phyloP scores from a whole-genome alignment of 352 stramenopile species.

The Blastocystis sp. region DNA sequence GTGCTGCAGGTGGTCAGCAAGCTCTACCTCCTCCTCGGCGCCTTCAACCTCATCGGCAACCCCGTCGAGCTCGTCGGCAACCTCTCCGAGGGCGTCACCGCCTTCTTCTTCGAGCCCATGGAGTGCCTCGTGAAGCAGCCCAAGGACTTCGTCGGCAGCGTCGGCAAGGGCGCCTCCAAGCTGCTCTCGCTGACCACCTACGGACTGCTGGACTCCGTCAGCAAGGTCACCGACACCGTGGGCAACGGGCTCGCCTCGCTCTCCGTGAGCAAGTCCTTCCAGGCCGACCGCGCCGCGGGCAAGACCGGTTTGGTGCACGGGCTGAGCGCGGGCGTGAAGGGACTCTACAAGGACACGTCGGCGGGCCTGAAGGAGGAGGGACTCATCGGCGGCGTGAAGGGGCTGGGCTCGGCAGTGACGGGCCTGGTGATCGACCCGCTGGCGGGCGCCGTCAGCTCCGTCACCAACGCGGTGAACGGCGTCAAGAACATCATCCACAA shows the following conservation, averaged over 20 bases:
- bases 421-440: conserved; percentile 22
- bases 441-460: conserved; percentile 48
- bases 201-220: conserved; percentile 57
- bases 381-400: conserved; percentile 34
- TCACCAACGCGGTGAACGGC: conserved; percentile 53
- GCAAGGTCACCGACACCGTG: conserved; percentile 60
- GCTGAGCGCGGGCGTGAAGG: conserved; percentile 30
- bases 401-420: conserved; percentile 31
- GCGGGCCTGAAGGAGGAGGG: conserved; percentile 61
- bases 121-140: conserved; percentile 57
- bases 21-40: conserved; percentile 44
- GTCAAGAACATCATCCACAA: conserved; percentile 64
- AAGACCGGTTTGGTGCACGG: conserved; percentile 62
- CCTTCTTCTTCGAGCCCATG: conserved; percentile 65
- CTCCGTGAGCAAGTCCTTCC: conserved; percentile 80
- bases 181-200: conserved; percentile 48
- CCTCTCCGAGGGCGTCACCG: conserved; percentile 42
- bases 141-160: conserved; percentile 37
- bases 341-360: conserved; percentile 49
- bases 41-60: conserved; percentile 64
- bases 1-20: conserved; percentile 34
- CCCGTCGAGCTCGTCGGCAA: conserved; percentile 50
- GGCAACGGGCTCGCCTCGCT: conserved; percentile 38
- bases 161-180: conserved; percentile 59
- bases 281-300: conserved; percentile 75